phyloP scores from a whole-genome alignment of 164 flowering plant genomes.

The Platanus orientalis region DNA sequence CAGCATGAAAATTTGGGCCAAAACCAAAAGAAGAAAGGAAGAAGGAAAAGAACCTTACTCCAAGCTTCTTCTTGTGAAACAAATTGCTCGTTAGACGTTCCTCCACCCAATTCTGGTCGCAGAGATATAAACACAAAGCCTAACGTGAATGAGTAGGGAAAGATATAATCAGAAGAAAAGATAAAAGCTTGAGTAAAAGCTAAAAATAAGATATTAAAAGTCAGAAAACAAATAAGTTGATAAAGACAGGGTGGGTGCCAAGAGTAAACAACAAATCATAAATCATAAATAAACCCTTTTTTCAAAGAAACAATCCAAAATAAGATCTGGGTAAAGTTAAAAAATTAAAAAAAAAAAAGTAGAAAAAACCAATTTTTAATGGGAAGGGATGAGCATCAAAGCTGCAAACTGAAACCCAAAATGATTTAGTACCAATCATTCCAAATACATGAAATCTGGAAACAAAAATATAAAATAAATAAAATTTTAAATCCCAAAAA shows the following conservation, averaged over 20 bases:
- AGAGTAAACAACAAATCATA: neutral
- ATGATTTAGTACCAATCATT: neutral
- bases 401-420: neutral
- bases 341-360: too few species aligned
- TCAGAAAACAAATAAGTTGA: neutral
- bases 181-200: neutral
- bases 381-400: constrained; percentile 8
- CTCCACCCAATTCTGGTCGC: neutral
- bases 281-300: too few species aligned
- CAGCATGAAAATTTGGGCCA: neutral
- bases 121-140: neutral
- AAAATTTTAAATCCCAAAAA: too few species aligned
- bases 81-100: neutral
- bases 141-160: neutral
- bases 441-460: neutral
- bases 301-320: too few species aligned
- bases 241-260: neutral
- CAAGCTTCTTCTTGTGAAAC: neutral
- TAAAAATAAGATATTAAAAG: neutral
- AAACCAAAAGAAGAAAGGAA: neutral
- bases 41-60: neutral
- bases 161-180: neutral
- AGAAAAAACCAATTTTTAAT: constrained; percentile 6
- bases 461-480: neutral
- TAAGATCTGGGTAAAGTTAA: too few species aligned